These are phyloP conservation scores for Leccinum rimulosum DNA, from an alignment of 768 basidiomycete species.

Conservation along the genomic window DNA sequence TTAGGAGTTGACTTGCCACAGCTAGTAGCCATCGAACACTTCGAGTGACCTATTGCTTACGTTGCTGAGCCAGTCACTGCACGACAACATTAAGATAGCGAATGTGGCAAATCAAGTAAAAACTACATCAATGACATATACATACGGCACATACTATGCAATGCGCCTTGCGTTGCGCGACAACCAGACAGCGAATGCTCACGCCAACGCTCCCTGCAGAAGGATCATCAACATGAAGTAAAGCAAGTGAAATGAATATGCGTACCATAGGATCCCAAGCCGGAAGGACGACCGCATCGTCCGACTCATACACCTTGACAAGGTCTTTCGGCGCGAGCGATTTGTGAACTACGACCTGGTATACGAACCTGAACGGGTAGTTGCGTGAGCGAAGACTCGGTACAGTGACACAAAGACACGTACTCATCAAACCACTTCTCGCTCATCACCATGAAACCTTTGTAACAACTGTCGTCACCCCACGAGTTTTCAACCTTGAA, in stretches of 20 bases:
- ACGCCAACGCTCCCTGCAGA: conserved; percentile 25
- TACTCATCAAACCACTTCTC: conserved; percentile 91
- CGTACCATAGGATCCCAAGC: conserved; percentile 68
- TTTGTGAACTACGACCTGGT: conserved; percentile 89
- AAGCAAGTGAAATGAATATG: background rate
- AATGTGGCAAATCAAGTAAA: background rate
- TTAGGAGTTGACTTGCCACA: background rate
- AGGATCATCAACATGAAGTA: background rate
- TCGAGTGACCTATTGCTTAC: background rate
- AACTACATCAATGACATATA: background rate
- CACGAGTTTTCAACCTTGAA: conserved; percentile 98
- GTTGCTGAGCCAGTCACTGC: background rate
- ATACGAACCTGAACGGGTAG: conserved; percentile 62
- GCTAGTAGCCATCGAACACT: background rate
- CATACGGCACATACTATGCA: background rate
- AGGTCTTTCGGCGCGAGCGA: conserved; percentile 77
- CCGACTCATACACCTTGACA: conserved; percentile 73
- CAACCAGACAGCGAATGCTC: background rate
- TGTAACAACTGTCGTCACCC: conserved; percentile 73
- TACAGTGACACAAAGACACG: conserved; percentile 28
- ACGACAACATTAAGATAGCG: background rate
- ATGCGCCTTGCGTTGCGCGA: background rate
- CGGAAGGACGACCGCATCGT: conserved; percentile 65
- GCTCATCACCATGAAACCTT: conserved; percentile 92
- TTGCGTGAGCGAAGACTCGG: conserved; percentile 2